Base-by-base conservation (phyloP, 2,329 filamentous ascomycete genomes). In the Colletotrichum tabaci region DNA sequence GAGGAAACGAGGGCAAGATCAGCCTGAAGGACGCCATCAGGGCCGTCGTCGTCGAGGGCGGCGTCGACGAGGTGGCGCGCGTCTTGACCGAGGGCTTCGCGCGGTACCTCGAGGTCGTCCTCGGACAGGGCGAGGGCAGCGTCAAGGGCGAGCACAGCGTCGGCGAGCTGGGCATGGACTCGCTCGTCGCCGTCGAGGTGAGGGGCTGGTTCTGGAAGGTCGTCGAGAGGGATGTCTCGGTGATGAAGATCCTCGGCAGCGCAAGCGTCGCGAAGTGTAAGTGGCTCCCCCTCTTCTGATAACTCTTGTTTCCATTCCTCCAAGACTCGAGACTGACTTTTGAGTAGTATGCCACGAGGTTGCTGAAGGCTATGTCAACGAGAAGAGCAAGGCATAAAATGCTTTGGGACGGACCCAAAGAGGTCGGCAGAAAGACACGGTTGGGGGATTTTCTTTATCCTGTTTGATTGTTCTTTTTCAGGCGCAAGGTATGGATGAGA, bases 151-250 rank as follows among this genome's bases (percentile, higher is more conserved):
- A 81, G 9, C 76, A 77, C 61, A 81, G 77, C 62, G 69, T 84
- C 10, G 69, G 73, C 2, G 82, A 84, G 42, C 73, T 76, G 47
- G 79, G 79, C 47, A 72, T 78, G 47, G 77, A 80, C 68, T 77
- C 77, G 26, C 74, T 80, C 4, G 74, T 78, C 2, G 78, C 77
- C 10, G 73, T 78, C n/a, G 78, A 77, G 80, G 83, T 84, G 6
- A 82, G 85, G 4, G 78, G 82, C 4, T 88, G 86, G 86, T 86
- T 87, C 68, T 65, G 82, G 47, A 86, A 84, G 72, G 79, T 84
- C 57, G 58, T 87, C 0, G 74, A 80, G 2, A 76, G 83, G 3
- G 83, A 87, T 55, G 77, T 88, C 2, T 83, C 85, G 0, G 80
- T 87, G 1, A 77, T 87, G 35, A 86, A 85, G 72, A 79, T 88